phyloP scores from a whole-genome alignment of 1,284 basidiomycete species.

The Stereum hirsutum region DNA sequence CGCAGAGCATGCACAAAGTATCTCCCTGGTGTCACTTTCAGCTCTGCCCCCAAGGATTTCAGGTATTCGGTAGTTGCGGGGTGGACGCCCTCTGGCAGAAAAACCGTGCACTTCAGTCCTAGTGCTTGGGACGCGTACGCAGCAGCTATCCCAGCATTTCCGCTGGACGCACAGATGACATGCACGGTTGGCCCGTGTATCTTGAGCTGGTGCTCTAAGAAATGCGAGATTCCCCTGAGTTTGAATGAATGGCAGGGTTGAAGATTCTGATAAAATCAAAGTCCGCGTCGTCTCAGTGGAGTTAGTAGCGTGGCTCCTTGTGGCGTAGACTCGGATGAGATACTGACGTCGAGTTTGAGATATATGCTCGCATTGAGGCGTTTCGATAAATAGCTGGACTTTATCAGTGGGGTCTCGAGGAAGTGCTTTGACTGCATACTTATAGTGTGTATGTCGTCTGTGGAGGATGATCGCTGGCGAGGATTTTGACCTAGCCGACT shows the following conservation, averaged over 20 bases:
- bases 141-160: constrained; percentile 65
- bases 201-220: constrained; percentile 40
- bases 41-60: constrained; percentile 40
- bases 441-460: too few species aligned
- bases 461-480: too few species aligned
- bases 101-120: constrained; percentile 54
- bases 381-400: constrained; percentile 45
- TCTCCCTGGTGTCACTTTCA: constrained; percentile 42
- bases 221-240: constrained; percentile 58
- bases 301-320: background rate
- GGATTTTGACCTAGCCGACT: too few species aligned
- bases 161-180: constrained; percentile 60
- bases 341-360: constrained; percentile 56
- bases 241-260: constrained; percentile 73
- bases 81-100: constrained; percentile 43
- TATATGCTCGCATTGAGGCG: constrained; percentile 43
- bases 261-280: constrained; percentile 38
- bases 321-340: background rate
- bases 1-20: constrained; percentile 47
- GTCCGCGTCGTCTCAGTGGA: too few species aligned
- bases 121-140: constrained; percentile 51
- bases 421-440: too few species aligned
- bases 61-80: constrained; percentile 40
- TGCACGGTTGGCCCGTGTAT: constrained; percentile 43
- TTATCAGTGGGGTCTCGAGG: constrained; percentile 52